Conservation (phyloP, 2,329 filamentous ascomycete species). For the Capronia coronata region DNA sequence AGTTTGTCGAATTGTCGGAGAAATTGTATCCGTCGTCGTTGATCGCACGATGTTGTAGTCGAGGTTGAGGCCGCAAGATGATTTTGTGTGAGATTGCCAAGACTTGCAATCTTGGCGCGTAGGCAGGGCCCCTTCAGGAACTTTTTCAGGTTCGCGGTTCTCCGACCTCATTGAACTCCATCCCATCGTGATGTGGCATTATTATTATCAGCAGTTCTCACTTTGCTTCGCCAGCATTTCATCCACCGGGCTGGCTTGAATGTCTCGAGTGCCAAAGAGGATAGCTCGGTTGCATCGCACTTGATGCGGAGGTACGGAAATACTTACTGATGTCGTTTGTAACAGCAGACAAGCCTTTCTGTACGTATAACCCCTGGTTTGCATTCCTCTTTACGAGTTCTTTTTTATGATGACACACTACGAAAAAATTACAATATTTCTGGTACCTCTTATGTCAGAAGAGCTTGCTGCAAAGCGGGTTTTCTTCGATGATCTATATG, state of each 20-base stretch:
- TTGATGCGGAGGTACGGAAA: too few species aligned
- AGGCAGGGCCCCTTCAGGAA: neutral
- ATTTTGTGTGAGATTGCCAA: slow-evolving; percentile 2
- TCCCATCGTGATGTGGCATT: too few species aligned
- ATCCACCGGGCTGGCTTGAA: too few species aligned
- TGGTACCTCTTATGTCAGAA: slow-evolving; percentile 98
- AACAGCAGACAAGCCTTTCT: too few species aligned
- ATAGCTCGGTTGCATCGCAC: too few species aligned
- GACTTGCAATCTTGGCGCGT: slow-evolving; percentile 2
- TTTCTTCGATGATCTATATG: slow-evolving; percentile 70
- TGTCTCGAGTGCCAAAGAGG: too few species aligned
- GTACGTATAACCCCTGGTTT: slow-evolving; percentile 12
- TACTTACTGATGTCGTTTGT: too few species aligned
- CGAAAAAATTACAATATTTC: slow-evolving; percentile 53
- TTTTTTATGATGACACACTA: slow-evolving; percentile 64
- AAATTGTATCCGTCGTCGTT: slow-evolving; percentile 1
- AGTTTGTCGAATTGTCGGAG: slow-evolving; percentile 10
- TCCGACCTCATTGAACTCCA: too few species aligned
- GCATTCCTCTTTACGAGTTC: slow-evolving; percentile 8
- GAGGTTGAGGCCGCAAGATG: slow-evolving; percentile 1
- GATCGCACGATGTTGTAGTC: neutral
- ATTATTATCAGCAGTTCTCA: too few species aligned
- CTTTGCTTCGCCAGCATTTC: too few species aligned
- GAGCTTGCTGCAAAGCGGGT: slow-evolving; percentile 34
- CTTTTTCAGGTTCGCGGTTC: slow-evolving; percentile 7